Percentiles rank a stretch among this genome's conserved stretches.
These are phyloP conservation scores for Thraustochytrium striatum DNA, from an alignment of 352 stramenopile species.

Conservation along the genomic window DNA sequence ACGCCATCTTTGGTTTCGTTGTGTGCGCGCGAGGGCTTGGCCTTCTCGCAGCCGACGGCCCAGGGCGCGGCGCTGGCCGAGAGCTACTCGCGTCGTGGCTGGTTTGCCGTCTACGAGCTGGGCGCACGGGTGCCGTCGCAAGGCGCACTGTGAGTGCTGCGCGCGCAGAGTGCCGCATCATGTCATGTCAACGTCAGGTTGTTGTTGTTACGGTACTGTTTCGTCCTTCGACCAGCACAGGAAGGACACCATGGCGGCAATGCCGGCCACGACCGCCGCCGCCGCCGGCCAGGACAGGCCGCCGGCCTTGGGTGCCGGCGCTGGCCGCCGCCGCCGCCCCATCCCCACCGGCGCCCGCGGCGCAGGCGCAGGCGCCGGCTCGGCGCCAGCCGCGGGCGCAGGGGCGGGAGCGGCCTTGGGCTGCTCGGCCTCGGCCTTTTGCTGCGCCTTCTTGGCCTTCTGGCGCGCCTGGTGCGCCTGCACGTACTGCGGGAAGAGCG, in stretches of 20 bases:
- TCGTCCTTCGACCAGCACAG: no score
- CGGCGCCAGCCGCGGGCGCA: neutral
- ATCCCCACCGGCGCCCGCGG: neutral
- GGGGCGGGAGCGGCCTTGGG: neutral
- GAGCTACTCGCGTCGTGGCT: no score
- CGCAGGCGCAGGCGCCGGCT: neutral
- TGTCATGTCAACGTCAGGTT: no score
- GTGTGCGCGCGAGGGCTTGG: constrained; percentile 4
- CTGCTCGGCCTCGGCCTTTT: neutral
- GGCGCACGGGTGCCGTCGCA: no score
- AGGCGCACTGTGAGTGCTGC: no score
- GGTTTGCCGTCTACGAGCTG: no score
- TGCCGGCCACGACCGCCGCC: no score
- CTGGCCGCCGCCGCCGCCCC: neutral
- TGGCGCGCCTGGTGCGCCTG: constrained; percentile 65
- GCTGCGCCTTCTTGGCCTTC: constrained; percentile 57
- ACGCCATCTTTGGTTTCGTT: constrained; percentile 25
- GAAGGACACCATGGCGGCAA: no score
- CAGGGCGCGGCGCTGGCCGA: neutral
- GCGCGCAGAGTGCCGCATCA: no score
- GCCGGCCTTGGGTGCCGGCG: neutral
- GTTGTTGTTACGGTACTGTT: no score
- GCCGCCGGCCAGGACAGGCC: no score
- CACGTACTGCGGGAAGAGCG: constrained; percentile 80
- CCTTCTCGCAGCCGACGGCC: constrained; percentile 30